Percentiles rank a stretch among this genome's conserved stretches.
Evolutionary conservation across 352 stramenopile genomes (phyloP).

Genomic region (Pythium monospermum): DNA sequence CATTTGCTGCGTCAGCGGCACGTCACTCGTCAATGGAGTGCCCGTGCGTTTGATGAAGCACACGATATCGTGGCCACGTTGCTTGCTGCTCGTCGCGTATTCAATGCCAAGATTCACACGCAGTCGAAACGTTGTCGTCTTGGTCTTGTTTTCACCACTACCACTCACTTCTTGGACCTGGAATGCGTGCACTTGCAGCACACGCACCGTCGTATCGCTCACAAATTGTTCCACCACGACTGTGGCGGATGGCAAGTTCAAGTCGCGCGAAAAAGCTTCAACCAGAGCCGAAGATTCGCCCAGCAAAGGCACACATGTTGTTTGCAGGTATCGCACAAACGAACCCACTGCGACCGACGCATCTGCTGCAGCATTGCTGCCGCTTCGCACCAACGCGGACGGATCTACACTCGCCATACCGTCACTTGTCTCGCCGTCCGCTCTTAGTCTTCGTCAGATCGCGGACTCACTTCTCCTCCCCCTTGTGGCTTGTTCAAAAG

Average conservation of each 20-base stretch:
- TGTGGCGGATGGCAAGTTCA: conserved; percentile 27
- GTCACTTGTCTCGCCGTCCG: conserved; percentile 3
- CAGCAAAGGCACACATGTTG: conserved; percentile 64
- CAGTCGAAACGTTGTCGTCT: conserved; percentile 26
- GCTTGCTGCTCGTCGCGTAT: conserved; percentile 49
- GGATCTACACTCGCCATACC: conserved; percentile 14
- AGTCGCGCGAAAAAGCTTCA: conserved; percentile 39
- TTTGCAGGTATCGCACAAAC: conserved; percentile 58
- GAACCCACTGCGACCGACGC: conserved; percentile 38
- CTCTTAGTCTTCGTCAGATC: conserved; percentile 13
- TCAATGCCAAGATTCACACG: conserved; percentile 78
- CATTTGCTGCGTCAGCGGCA: conserved; percentile 75
- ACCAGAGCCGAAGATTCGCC: conserved; percentile 40
- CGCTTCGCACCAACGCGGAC: background rate
- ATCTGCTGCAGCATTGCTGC: too few relatives aligned
- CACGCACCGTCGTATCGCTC: conserved; percentile 44
- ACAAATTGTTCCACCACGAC: conserved; percentile 68
- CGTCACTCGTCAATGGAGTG: conserved; percentile 55
- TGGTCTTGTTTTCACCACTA: background rate
- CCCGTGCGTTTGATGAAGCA: conserved; percentile 86
- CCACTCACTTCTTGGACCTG: conserved; percentile 23
- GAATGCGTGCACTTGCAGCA: conserved; percentile 76
- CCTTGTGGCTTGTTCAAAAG: background rate
- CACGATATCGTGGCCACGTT: conserved; percentile 65
- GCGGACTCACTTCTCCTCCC: conserved; percentile 5